phyloP scores from a whole-genome alignment of 257 asterid species.

The Salvia miltiorrhiza region DNA sequence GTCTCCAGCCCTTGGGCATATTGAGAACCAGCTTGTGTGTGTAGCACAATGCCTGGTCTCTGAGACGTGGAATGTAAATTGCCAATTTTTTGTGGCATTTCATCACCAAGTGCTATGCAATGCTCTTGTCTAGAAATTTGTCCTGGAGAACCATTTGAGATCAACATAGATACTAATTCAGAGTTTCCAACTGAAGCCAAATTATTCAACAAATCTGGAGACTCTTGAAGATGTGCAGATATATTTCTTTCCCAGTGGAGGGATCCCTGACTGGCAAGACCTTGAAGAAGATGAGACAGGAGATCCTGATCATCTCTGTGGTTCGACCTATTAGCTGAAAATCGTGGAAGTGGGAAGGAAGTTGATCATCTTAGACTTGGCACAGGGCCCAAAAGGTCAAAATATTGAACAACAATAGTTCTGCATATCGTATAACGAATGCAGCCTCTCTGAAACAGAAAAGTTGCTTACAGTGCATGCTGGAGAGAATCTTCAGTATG shows the following conservation, averaged over 20 bases:
- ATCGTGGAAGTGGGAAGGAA: constrained; percentile 23
- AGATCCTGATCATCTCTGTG: constrained; percentile 55
- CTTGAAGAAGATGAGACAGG: constrained; percentile 64
- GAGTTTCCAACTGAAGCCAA: constrained; percentile 42
- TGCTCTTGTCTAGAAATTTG: constrained; percentile 42
- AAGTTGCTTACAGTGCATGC: constrained; percentile 60
- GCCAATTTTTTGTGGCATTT: constrained; percentile 32
- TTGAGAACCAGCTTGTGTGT: constrained; percentile 40
- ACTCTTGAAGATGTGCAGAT: constrained; percentile 45
- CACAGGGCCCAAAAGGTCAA: constrained; percentile 6
- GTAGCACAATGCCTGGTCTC: constrained; percentile 38
- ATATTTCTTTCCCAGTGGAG: constrained; percentile 31
- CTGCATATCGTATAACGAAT: neutral
- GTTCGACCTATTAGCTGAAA: constrained; percentile 53
- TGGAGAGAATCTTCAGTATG: constrained; percentile 70
- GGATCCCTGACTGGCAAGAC: constrained; percentile 54
- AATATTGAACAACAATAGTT: neutral
- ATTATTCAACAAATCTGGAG: constrained; percentile 44
- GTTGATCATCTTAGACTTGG: constrained; percentile 14
- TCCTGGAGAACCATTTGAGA: constrained; percentile 47
- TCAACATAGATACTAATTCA: constrained; percentile 40
- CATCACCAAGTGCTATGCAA: constrained; percentile 31
- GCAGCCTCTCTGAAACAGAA: neutral
- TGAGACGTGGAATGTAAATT: constrained; percentile 39
- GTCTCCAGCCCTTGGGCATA: constrained; percentile 41